Base-by-base conservation (phyloP, 768 basidiomycete genomes). In the Lentinus brumalis region DNA sequence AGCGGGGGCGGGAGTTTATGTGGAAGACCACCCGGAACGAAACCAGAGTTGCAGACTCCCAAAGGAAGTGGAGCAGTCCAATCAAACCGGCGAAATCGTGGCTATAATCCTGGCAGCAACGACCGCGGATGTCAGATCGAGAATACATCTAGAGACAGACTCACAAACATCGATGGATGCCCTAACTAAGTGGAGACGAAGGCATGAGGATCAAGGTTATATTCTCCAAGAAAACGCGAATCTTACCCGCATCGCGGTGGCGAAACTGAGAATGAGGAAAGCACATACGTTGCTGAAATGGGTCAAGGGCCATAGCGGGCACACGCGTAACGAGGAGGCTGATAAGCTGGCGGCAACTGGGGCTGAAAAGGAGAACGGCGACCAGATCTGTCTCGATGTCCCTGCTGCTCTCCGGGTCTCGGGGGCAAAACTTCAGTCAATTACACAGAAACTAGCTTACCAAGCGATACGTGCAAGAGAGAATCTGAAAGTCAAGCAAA, bases 121-220 rank as follows among this genome's bases (percentile, higher is more conserved):
- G 35, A 41, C 2, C 10, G 2, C 18, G 1, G 42, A 18, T 1
- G 4, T 2, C 2, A 12, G 21, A 5, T 14, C 2, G 0, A 50
- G 62, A 0, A 0, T 73, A 0, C 10, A 18, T 10, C 62, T 69
- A 1, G 45, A 52, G 14, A 59, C 67, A 0, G 67, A 72, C 67
- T 70, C 71, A 0, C 39, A n/a, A 14, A 65, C 68, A 1, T 55
- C 47, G 0, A 67, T 70, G 0, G 45, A 70, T 1, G 56, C 67
- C 0, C 41, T 64, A 9, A 62, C 67, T 3, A 29, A 53, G 16
- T 42, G 65, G 55, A 45, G 65, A 0, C 6, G 29, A 0, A 49
- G 51, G 1, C 67, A 69, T 64, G 74, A 77, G 42, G 66, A 76
- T 40, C 10, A 16, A 0, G 74, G 76, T 0, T 78, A 63, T 66